Evolutionary conservation across 1,139 yeast genomes (phyloP), one percentile per base, ranked within the genome.

Genomic region (Diutina ranongensis): DNA sequence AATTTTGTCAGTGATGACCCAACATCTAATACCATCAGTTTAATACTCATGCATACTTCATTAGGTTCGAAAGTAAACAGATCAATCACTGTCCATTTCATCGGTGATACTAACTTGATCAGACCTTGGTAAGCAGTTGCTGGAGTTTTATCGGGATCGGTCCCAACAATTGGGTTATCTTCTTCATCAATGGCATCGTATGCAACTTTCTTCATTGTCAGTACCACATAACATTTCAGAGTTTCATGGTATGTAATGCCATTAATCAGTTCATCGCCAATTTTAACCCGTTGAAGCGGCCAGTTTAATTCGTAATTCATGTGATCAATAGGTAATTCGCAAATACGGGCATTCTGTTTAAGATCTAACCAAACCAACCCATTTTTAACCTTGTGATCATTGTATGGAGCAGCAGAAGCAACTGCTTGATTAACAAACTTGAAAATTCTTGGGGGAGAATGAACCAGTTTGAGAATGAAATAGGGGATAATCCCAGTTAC

Each of bases 401-500:
- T 62, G 54, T 68, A 80, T 16, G 72, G 66, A 0, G 80, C 80
- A 54, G 82, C 74, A 1, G 89, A 80, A 35, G 80, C 74, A 19
- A 80, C 72, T 0, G 85, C 78, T 18, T 75, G 71, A 45, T 77
- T 74, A 3, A 86, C 75, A 56, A 88, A 81, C 50, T 76, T 80
- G 60, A 78, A 81, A 20, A 85, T 68, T 49, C 83, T 67, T 1
- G 94, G 87, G 4, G 72, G 65, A 0, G 94, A 74, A 51, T 76
- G 80, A 34, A 75, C 68, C 12, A 81, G 73, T 52, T 84, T 84
- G 33, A 80, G 62, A 4, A 89, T 72, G 48, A 83, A 67, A 52
- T 78, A 82, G 0, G 97, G 88, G 15, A 74, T 75, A 19, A 74
- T 73, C 35, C 97, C 97, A 1, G 94, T 80, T 3, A 88, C 76